Percentiles rank a stretch among this genome's conserved stretches.
phyloP scores from a whole-genome alignment of 208 protist genomes.

The Balamuthia mandrillaris region DNA sequence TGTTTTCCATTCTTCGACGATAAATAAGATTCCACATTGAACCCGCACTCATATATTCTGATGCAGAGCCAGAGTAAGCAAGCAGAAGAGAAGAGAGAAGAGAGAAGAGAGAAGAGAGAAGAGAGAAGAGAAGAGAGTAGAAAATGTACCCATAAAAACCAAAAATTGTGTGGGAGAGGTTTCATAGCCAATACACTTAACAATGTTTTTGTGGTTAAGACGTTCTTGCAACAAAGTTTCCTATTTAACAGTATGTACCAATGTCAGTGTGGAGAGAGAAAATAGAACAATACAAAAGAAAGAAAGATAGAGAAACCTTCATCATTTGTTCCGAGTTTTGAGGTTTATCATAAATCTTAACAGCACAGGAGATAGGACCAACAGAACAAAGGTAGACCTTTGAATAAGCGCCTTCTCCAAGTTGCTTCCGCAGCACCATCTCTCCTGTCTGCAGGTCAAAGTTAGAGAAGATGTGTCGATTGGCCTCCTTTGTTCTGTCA shows the following conservation, averaged over 20 bases:
- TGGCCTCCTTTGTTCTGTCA: too few relatives aligned
- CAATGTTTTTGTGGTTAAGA: conserved; percentile 25
- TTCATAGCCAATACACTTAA: not conserved
- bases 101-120: not conserved
- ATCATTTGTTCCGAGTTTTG: too few relatives aligned
- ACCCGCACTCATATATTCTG: conserved; percentile 15
- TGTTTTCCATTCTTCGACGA: not conserved
- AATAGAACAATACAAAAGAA: too few relatives aligned
- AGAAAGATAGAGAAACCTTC: too few relatives aligned
- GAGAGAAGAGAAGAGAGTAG: too few relatives aligned
- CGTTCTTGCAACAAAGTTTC: conserved; percentile 11
- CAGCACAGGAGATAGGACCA: not conserved
- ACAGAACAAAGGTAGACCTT: conserved; percentile 16
- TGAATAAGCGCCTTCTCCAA: conserved; percentile 20
- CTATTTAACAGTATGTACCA: too few relatives aligned
- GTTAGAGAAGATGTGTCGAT: conserved; percentile 4
- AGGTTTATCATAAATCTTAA: too few relatives aligned
- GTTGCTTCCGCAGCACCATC: conserved; percentile 22
- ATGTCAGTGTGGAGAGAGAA: too few relatives aligned
- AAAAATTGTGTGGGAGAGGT: too few relatives aligned
- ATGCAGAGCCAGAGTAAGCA: not conserved
- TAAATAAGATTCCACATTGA: conserved; percentile 18
- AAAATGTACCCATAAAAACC: too few relatives aligned
- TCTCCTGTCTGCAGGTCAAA: conserved; percentile 3
- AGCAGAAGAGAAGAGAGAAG: not conserved